These are phyloP conservation scores for Penicillium palitans DNA, from an alignment of 2,329 filamentous ascomycete species.

Conservation along the genomic window DNA sequence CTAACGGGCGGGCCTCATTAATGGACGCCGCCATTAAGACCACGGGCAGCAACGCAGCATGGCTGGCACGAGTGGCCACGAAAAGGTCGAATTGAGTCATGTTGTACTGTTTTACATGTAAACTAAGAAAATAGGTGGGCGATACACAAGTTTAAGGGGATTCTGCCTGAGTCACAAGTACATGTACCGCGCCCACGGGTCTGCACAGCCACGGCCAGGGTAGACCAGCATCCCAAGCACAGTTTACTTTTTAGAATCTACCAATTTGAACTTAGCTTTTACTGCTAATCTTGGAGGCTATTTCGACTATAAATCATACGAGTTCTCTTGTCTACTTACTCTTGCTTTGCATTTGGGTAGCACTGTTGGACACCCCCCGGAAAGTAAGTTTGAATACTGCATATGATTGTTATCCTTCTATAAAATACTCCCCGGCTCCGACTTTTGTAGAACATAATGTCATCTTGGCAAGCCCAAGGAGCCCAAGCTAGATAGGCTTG, in stretches of 20 bases:
- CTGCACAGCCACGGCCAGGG: too few species aligned
- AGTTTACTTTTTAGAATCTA: neutral
- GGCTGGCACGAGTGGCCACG: conserved; percentile 43
- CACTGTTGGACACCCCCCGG: neutral
- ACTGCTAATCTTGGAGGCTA: neutral
- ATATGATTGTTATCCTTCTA: neutral
- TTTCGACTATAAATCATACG: neutral
- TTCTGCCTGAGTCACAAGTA: too few species aligned
- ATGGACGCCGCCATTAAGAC: conserved; percentile 44
- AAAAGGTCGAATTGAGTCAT: conserved; percentile 39
- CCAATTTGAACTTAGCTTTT: neutral
- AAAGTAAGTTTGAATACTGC: neutral
- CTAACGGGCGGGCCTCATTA: conserved; percentile 36
- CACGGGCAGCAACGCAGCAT: conserved; percentile 43
- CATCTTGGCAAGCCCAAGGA: neutral
- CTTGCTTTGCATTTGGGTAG: neutral
- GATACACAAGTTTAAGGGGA: too few species aligned
- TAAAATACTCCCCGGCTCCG: neutral
- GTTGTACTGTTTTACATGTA: neutral
- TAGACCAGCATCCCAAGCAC: neutral
- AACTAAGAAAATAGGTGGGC: too few species aligned
- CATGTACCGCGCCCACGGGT: too few species aligned
- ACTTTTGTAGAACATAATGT: neutral
- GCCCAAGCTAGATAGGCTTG: neutral
- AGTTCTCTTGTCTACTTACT: neutral